Conservation (phyloP, 257 asterid genomes). For the Prunella vulgaris region DNA sequence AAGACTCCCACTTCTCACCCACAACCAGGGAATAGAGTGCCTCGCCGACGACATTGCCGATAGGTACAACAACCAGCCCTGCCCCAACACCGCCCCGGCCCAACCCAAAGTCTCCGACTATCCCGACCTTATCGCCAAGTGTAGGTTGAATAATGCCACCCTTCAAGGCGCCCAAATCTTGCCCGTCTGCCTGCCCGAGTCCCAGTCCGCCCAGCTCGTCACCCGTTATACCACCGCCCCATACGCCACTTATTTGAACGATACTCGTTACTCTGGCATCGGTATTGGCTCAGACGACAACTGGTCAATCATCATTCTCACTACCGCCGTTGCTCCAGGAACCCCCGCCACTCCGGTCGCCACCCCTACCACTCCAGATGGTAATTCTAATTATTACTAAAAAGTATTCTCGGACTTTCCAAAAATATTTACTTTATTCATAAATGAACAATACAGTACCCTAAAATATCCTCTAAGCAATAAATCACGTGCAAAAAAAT, state of each 20-base stretch:
- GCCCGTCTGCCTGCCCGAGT: constrained; percentile 69
- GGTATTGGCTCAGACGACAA: constrained; percentile 26
- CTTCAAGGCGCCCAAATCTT: constrained; percentile 58
- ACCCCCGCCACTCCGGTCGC: background rate
- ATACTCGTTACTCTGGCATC: constrained; percentile 42
- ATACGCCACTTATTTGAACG: constrained; percentile 47
- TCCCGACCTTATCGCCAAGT: constrained; percentile 42
- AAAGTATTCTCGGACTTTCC: no score
- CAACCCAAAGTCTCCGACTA: constrained; percentile 47
- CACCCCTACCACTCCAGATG: background rate
- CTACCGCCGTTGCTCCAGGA: background rate
- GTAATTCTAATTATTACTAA: no score
- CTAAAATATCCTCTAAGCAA: no score
- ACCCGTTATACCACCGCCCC: constrained; percentile 49
- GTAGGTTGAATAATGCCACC: constrained; percentile 53
- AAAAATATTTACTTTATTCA: no score
- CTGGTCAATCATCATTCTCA: background rate
- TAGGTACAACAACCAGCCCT: constrained; percentile 45
- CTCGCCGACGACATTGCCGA: constrained; percentile 64
- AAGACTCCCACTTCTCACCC: constrained; percentile 48
- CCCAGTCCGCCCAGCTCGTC: constrained; percentile 38
- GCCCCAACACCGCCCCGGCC: constrained; percentile 60
- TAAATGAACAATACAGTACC: no score
- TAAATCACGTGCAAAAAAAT: no score
- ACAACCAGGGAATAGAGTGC: constrained; percentile 61